Evolutionary conservation across 2,329 filamentous ascomycete genomes (phyloP), one percentile per base, ranked within the genome.

Genomic region (Mollisia scopiformis): DNA sequence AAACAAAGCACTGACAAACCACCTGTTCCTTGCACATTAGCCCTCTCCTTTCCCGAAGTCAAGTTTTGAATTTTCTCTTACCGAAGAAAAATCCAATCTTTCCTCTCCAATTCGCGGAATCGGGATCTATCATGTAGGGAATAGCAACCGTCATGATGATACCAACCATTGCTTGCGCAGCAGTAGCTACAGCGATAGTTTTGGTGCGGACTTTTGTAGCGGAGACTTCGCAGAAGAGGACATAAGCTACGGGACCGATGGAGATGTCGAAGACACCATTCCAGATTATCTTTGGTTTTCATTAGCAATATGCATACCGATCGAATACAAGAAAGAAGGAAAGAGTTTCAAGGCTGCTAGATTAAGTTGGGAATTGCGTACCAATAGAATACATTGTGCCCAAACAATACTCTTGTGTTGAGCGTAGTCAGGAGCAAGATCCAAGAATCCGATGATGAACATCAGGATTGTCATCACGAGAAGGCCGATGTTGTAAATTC

Each of bases 401-500:
- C 67, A 69, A 11, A 66, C 65, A 2, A 64, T 35, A 10, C 46
- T 65, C 1, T 61, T 60, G 2, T 58, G 55, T 30, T 55, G 73
- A 4, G 60, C 50, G 55, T 27, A 62, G 39, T 62, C 58, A 70
- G 74, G 74, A 16, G 74, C 70, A 49, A 75, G 71, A 52, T 77
- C 77, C 21, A 69, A 51, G 33, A 70, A 63, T 14, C 64, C 70
- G 10, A 72, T 69, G 52, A 88, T 54, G 23, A 88, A 77, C 67
- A 88, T 79, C 35, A 73, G 68, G 39, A 78, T 75, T 72, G 86
- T 86, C 72, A 82, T 78, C n/a, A 76, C 69, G 11, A 81, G 52
- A 1, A 71, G 81, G 61, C 86, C 86, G 75, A 81, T 86, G 57
- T 88, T 78, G 72, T 88, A 88, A 72, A 88, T 87, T 39, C 81